Evolutionary conservation across 2,329 filamentous ascomycete species (phyloP).

Genomic region (Sclerotinia sclerotiorum): DNA sequence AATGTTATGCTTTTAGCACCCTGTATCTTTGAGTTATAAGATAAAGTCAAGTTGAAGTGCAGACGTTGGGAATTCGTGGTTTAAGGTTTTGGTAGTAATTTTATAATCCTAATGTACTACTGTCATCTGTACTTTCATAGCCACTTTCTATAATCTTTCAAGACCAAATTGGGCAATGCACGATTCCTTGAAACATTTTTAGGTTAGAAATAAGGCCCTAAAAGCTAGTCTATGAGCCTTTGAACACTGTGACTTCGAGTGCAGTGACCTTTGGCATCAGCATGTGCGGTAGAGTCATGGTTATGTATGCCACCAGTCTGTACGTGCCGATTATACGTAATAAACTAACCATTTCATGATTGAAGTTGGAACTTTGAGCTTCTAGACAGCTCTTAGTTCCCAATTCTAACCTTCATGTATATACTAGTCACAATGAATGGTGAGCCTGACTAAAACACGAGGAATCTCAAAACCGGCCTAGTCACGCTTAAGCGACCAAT

Average conservation of each 20-base stretch:
- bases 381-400: neutral
- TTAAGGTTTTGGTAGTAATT: neutral
- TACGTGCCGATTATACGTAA: too few relatives aligned
- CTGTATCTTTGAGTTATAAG: neutral
- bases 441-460: neutral
- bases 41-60: neutral
- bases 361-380: neutral
- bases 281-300: too few relatives aligned
- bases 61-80: accelerated
- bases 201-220: neutral
- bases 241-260: too few relatives aligned
- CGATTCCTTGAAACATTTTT: neutral
- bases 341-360: neutral
- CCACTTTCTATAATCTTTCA: too few relatives aligned
- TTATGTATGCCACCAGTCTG: too few relatives aligned
- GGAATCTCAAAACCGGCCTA: neutral
- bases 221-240: neutral
- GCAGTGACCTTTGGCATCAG: too few relatives aligned
- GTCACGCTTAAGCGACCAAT: too few relatives aligned
- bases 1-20: neutral
- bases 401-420: neutral
- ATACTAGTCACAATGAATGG: neutral
- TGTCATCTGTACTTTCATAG: neutral
- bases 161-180: too few relatives aligned
- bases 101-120: accelerated